These are phyloP conservation scores for Trichoderma erinaceum DNA, from an alignment of 495 filamentous ascomycete genomes.

Conservation along the genomic window DNA sequence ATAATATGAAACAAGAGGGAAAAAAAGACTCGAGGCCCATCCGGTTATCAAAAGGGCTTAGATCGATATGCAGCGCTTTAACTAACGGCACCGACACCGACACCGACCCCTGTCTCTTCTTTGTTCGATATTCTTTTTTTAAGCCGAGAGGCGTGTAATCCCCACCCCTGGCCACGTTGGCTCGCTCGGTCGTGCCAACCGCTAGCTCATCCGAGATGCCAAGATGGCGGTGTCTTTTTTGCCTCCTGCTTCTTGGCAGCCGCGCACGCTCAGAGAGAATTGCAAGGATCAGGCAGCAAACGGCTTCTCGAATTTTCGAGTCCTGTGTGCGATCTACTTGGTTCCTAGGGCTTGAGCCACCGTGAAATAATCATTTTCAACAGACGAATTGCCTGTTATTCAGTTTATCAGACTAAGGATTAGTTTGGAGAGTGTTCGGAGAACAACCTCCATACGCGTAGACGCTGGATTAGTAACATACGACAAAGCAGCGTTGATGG, in stretches of 20 bases:
- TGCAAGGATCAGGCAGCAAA: not conserved
- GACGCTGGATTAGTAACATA: not conserved
- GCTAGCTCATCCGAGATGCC: not conserved
- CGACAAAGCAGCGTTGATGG: not conserved
- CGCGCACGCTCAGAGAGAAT: not conserved
- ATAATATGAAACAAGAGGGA: not conserved
- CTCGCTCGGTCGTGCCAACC: not conserved
- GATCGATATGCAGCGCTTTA: not conserved
- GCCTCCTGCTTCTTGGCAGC: not conserved
- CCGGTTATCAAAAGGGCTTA: not conserved
- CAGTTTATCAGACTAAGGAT: not conserved
- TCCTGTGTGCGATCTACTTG: not conserved
- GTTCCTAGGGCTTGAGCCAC: not conserved
- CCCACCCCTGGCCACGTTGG: constrained; percentile 7
- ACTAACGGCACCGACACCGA: not conserved
- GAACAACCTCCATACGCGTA: not conserved
- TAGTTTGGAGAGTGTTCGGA: not conserved
- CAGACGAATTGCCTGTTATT: not conserved
- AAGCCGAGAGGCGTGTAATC: not conserved
- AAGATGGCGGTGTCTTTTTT: not conserved
- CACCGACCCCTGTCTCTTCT: not conserved
- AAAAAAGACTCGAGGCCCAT: not conserved
- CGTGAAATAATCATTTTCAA: not conserved
- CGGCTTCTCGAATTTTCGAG: not conserved
- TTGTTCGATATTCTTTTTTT: not conserved